Base-by-base conservation (phyloP, 2,329 filamentous ascomycete species). In the Aspergillus sp. region DNA sequence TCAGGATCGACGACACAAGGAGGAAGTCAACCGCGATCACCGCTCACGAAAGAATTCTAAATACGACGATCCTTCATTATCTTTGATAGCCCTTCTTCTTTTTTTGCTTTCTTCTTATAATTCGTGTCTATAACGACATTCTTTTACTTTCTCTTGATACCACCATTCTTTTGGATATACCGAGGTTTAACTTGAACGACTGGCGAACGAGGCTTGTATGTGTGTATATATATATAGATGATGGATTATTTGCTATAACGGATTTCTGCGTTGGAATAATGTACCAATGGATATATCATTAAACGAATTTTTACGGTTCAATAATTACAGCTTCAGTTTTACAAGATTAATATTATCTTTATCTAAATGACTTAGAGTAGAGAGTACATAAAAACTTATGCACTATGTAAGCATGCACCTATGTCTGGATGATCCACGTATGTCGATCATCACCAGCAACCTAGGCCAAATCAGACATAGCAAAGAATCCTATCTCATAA, bases 1-100 rank as follows among this genome's bases (percentile, higher is more conserved):
- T 63, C 58, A 6, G 28, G 28, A n/a, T 29, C 40, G 5, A 26
- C 28, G 9, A 26, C 39, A 7, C 27, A n/a, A n/a, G 12, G 8
- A 7, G 12, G 12, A 7, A 36, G 34, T 19, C 34, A 36, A 26
- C 36, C 19, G 26, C 36, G 36, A 39, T 28, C 36, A 28, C 36
- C 36, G 8, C n/a, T 9, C n/a, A 8, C 12, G 19, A 39, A 28
- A 27, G 36, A 39, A 9, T 39, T 39, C 7, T 39, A 28, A 39
- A 28, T 32, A 5, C 8, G 9, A 39, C 12, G 26, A 28, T 19
- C 19, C 12, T 28, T 10, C 19, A 19, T 26, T 19, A 39, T 8
- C 7, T 39, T 28, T 39, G 26, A 12, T 36, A 12, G 19, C 10
- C n/a, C n/a, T 19, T 7, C n/a, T 12, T 36, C n/a, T n/a, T n/a